These are phyloP conservation scores for Lactarius pseudohatsudake DNA, from an alignment of 768 basidiomycete genomes.

Conservation along the genomic window DNA sequence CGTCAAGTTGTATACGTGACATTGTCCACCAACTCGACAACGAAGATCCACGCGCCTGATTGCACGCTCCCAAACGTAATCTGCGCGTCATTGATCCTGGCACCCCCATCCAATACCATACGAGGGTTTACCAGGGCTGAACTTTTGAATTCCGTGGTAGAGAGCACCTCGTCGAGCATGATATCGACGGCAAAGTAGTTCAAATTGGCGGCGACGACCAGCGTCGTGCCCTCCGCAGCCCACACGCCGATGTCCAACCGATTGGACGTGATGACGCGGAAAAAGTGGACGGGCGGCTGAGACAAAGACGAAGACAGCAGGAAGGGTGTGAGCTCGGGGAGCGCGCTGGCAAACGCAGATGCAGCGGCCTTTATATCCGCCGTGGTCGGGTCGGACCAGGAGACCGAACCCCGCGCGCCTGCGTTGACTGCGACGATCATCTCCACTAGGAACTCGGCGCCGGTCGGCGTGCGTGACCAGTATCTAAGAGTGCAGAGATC, in stretches of 20 bases:
- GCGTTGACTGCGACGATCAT: constrained; percentile 69
- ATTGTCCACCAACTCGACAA: background rate
- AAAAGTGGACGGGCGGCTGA: constrained; percentile 8
- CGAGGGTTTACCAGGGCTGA: too few species aligned
- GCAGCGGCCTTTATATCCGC: constrained; percentile 41
- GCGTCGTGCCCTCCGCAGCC: constrained; percentile 1
- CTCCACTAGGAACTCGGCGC: constrained; percentile 67
- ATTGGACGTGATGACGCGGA: constrained; percentile 7
- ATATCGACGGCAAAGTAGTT: constrained; percentile 11
- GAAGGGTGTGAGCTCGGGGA: constrained; percentile 27
- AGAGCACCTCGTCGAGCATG: constrained; percentile 3
- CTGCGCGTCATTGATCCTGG: background rate
- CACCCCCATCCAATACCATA: constrained; percentile 13
- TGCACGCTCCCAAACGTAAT: constrained; percentile 6
- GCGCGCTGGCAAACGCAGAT: constrained; percentile 36
- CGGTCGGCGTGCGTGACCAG: constrained; percentile 65
- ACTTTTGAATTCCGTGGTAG: background rate
- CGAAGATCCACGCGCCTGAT: constrained; percentile 18
- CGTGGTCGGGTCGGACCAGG: constrained; percentile 46
- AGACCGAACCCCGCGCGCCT: constrained; percentile 52
- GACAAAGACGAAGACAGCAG: constrained; percentile 15
- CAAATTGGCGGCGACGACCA: constrained; percentile 22
- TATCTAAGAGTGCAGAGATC: constrained; percentile 39
- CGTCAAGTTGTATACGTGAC: background rate
- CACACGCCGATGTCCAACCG: constrained; percentile 25